Base-by-base conservation (phyloP, 2,329 filamentous ascomycete species). In the Pseudocercospora pini-densiflorae region DNA sequence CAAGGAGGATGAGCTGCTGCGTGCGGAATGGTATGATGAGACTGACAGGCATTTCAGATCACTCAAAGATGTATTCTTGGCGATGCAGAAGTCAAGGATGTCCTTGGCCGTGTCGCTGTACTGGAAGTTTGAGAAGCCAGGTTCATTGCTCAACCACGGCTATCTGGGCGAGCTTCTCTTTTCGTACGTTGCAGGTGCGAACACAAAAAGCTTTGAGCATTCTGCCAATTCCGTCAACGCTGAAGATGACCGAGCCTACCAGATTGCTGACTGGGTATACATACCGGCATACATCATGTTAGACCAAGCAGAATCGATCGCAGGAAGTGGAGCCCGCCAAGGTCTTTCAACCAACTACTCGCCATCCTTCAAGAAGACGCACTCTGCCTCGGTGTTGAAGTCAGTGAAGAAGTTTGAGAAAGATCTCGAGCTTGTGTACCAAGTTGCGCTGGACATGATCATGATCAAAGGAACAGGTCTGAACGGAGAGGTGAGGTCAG, bases 1-100 rank as follows among this genome's bases (percentile, higher is more conserved):
- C 23, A 55, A 58, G 10, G 61, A 63, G 54, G 33, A 40, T 16
- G 49, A 58, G n/a, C 10, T 63, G 31, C 61, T 63, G 24, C 49
- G 21, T 2, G 43, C 53, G 14, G 61, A 63, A 19, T 49, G 49
- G 21, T 29, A 10, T 8, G 21, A 47, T 29, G 45, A 19, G 7
- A 31, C 53, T 23, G 53, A 33, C 16, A 24, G 53, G 16, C 16
- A 10, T 9, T n/a, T 24, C 16, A 27, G 10, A 24, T 40, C 51
- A 6, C 36, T 29, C 21, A 63, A 27, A 36, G 21, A 63, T 24
- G 36, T 24, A 9, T 16, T 33, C 8, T 21, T 24, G 7, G 16
- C 3, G 2, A 21, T 62, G n/a, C 49, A 62, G 9, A 45, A 45
- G 45, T 40, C 60, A 21, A 45, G 49, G 5, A 40, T 24, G 7